phyloP scores from a whole-genome alignment of 805 yeast species.

The Teunomyces stri region DNA sequence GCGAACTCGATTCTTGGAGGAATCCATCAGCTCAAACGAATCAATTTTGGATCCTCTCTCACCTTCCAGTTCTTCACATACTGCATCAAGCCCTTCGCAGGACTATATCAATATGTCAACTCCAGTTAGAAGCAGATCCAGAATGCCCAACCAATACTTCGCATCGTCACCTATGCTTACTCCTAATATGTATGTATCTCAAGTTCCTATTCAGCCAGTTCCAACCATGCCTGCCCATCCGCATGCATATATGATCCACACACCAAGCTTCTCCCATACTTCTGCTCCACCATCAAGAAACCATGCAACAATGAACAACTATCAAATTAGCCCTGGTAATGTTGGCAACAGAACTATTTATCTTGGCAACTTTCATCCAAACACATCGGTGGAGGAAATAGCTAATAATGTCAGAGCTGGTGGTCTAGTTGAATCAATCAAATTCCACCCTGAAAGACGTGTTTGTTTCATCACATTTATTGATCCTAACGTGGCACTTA shows the following conservation, averaged over 20 bases:
- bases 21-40: slow-evolving; percentile 1
- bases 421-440: slow-evolving; percentile 65
- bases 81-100: not conserved
- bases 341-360: slow-evolving; percentile 65
- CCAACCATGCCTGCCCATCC: slow-evolving; percentile 1
- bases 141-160: not conserved
- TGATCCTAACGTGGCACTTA: slow-evolving; percentile 61
- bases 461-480: slow-evolving; percentile 71
- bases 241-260: slow-evolving; percentile 4
- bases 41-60: slow-evolving; percentile 7
- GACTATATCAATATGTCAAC: not conserved
- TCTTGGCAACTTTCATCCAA: slow-evolving; percentile 63
- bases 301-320: slow-evolving; percentile 1
- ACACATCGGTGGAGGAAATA: slow-evolving; percentile 66
- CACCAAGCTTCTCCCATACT: not conserved
- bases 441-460: slow-evolving; percentile 48
- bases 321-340: slow-evolving; percentile 19
- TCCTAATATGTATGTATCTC: not conserved
- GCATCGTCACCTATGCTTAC: slow-evolving; percentile 3
- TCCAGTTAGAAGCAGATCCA: not conserved
- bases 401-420: slow-evolving; percentile 74
- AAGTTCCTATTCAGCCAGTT: not conserved
- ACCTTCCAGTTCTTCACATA: slow-evolving; percentile 6
- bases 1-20: not conserved
- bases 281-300: not conserved